Evolutionary conservation across 257 asterid species (phyloP).

Genomic region (Forsythia suspensa): DNA sequence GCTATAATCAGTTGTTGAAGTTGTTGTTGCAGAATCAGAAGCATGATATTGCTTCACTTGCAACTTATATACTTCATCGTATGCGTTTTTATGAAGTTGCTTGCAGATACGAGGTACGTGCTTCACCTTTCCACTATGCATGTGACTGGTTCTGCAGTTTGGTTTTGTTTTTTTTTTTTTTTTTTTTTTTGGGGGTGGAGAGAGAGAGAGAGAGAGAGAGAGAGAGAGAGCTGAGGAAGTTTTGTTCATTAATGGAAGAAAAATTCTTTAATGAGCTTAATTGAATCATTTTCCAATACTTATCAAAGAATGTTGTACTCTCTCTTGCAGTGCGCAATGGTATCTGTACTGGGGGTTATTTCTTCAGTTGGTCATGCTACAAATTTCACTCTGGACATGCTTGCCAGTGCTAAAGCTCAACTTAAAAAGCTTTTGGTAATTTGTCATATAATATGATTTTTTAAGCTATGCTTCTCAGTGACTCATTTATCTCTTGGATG

Average conservation of each 20-base stretch:
- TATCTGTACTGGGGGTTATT: conserved; percentile 67
- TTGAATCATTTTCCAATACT: background rate
- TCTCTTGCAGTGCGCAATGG: conserved; percentile 55
- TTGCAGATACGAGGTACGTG: conserved; percentile 86
- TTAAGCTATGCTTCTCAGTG: background rate
- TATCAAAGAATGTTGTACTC: conserved; percentile 6
- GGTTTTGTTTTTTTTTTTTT: background rate
- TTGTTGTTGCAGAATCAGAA: conserved; percentile 77
- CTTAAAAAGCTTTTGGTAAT: conserved; percentile 82
- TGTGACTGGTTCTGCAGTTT: conserved; percentile 13
- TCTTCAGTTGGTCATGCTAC: conserved; percentile 50
- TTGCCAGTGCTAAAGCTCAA: conserved; percentile 64
- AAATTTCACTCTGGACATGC: conserved; percentile 59
- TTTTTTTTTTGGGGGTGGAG: no score
- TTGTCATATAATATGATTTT: conserved; percentile 17
- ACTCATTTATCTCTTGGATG: conserved; percentile 11
- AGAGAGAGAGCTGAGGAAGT: background rate
- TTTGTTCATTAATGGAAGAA: background rate
- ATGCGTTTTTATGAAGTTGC: conserved; percentile 86
- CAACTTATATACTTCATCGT: conserved; percentile 86
- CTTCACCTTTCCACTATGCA: conserved; percentile 21
- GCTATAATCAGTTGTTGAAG: conserved; percentile 85
- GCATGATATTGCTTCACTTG: conserved; percentile 85
- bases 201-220: background rate
- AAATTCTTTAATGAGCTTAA: conserved; percentile 4